phyloP scores from a whole-genome alignment of 2,329 filamentous ascomycete genomes.

The Trichoderma lentiforme region DNA sequence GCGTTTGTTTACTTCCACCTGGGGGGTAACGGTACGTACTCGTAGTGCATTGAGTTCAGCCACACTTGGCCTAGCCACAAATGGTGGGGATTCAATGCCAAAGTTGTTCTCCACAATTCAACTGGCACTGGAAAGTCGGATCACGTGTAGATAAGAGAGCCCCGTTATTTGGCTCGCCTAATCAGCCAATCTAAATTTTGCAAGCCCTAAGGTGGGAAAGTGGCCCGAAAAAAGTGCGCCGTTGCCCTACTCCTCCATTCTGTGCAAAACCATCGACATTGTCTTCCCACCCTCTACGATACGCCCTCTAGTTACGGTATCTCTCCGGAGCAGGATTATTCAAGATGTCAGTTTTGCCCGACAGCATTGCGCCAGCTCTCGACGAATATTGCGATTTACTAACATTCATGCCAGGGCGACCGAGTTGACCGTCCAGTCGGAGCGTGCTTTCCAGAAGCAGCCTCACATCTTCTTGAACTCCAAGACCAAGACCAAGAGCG shows the following conservation, averaged over 20 bases:
- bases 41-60: not conserved
- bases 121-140: not conserved
- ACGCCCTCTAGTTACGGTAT: constrained; percentile 39
- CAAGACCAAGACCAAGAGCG: constrained; percentile 84
- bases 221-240: constrained; percentile 35
- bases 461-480: constrained; percentile 99
- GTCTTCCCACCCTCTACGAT: constrained; percentile 38
- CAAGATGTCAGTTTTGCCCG: constrained; percentile 40
- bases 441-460: constrained; percentile 99
- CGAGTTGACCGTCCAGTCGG: constrained; percentile 98
- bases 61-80: constrained; percentile 2
- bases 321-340: constrained; percentile 39
- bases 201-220: constrained; percentile 39
- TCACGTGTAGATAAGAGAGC: constrained; percentile 28
- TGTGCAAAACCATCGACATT: constrained; percentile 36
- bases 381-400: constrained; percentile 27
- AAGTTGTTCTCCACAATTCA: not conserved
- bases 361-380: constrained; percentile 21
- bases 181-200: constrained; percentile 38
- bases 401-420: constrained; percentile 69
- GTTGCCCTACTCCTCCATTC: constrained; percentile 38
- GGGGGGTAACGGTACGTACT: constrained; percentile 21
- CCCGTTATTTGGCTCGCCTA: constrained; percentile 28
- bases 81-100: not conserved
- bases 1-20: constrained; percentile 23